These are phyloP conservation scores for Dictyostelium intermedium DNA, from an alignment of 78 protist species.

Conservation along the genomic window DNA sequence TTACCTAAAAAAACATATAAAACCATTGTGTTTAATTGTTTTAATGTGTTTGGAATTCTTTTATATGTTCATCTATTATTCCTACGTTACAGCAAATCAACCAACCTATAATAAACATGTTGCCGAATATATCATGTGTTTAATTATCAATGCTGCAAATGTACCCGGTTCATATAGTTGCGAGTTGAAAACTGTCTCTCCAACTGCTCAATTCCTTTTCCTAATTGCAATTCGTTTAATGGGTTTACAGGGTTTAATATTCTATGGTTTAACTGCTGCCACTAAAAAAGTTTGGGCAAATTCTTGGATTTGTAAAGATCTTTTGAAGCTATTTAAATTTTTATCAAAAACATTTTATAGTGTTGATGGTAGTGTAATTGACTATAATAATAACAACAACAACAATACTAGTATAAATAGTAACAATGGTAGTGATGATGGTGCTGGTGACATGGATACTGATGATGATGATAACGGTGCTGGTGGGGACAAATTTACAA, in stretches of 20 bases:
- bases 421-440: neutral
- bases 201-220: neutral
- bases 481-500: neutral
- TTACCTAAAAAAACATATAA: neutral
- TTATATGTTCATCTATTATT: slow-evolving; percentile 13
- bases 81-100: neutral
- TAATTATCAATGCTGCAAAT: neutral
- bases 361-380: neutral
- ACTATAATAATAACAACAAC: neutral
- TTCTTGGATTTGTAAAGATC: neutral
- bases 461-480: neutral
- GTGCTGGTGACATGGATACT: neutral
- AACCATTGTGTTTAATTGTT: slow-evolving; percentile 3
- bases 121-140: neutral
- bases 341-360: neutral
- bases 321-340: neutral
- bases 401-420: neutral
- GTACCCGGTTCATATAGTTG: neutral
- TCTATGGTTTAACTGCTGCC: slow-evolving; percentile 16
- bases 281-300: slow-evolving; percentile 37
- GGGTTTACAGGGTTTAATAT: slow-evolving; percentile 38
- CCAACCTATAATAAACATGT: neutral
- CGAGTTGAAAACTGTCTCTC: neutral
- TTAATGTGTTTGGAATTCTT: slow-evolving; percentile 21
- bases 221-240: slow-evolving; percentile 8